Conservation (phyloP, 306 rosid genomes). For the Crotalaria pallida region DNA sequence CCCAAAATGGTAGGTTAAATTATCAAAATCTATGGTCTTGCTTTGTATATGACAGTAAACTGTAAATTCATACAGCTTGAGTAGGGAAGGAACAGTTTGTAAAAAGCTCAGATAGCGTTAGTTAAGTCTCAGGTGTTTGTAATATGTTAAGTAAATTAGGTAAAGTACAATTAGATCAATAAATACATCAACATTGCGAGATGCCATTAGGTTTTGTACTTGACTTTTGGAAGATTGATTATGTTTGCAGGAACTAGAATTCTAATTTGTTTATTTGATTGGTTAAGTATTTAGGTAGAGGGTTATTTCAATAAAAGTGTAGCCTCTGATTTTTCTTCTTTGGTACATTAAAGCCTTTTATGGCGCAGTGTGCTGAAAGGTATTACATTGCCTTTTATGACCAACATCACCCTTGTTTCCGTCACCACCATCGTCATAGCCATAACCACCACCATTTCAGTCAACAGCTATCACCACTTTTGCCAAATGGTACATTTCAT, state of each 20-base stretch:
- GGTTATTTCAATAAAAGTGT: background rate
- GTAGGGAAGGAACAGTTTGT: constrained; percentile 34
- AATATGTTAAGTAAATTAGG: too few species aligned
- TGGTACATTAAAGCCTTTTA: background rate
- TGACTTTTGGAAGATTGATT: background rate
- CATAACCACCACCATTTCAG: too few species aligned
- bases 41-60: constrained; percentile 27
- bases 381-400: too few species aligned
- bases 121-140: too few species aligned
- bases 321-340: background rate
- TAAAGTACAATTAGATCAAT: too few species aligned
- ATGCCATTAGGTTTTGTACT: background rate
- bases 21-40: background rate
- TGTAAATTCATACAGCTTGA: constrained; percentile 25
- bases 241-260: background rate
- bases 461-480: too few species aligned
- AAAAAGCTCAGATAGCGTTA: constrained; percentile 45
- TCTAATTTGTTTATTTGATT: background rate
- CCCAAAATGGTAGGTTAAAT: constrained; percentile 37
- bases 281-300: background rate
- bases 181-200: background rate
- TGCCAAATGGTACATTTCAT: too few species aligned
- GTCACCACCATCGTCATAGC: too few species aligned
- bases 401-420: too few species aligned
- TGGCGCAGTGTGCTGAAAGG: too few species aligned